phyloP scores from a whole-genome alignment of 495 filamentous ascomycete genomes.

The Tetracladium marchalianum region DNA sequence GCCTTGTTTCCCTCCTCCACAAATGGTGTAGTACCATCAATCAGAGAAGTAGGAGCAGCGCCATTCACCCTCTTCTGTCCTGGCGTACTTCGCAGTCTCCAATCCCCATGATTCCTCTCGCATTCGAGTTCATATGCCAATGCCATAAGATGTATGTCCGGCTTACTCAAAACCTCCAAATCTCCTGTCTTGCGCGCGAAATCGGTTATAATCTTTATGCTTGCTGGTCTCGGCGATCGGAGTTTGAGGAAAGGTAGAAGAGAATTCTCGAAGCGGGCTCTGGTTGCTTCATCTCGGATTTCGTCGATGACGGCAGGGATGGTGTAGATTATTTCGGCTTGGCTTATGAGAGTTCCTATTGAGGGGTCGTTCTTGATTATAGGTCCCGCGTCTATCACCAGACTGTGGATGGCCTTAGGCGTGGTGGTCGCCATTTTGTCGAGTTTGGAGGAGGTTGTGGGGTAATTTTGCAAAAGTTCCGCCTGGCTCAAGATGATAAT shows the following conservation, averaged over 20 bases:
- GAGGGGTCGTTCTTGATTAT: constrained; percentile 82
- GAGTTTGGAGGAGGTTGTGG: not conserved
- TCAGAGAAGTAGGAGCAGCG: constrained; percentile 40
- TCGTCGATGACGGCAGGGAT: constrained; percentile 81
- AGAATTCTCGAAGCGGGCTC: constrained; percentile 68
- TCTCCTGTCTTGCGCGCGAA: constrained; percentile 90
- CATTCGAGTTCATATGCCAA: constrained; percentile 87
- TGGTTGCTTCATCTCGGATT: constrained; percentile 77
- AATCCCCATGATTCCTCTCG: constrained; percentile 74
- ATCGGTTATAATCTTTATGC: constrained; percentile 66
- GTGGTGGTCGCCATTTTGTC: constrained; percentile 31
- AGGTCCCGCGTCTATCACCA: constrained; percentile 85
- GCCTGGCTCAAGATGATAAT: no score
- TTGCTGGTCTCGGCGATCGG: constrained; percentile 60
- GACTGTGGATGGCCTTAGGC: constrained; percentile 66
- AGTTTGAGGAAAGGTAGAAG: constrained; percentile 77
- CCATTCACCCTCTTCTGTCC: constrained; percentile 71
- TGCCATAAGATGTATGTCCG: constrained; percentile 82
- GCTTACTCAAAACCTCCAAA: constrained; percentile 70
- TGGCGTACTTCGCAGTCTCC: constrained; percentile 66
- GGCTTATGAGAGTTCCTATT: constrained; percentile 64
- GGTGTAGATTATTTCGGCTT: constrained; percentile 71
- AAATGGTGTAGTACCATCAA: constrained; percentile 18
- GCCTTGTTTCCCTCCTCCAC: constrained; percentile 6
- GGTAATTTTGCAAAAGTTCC: not conserved